These are phyloP conservation scores for Amauroascus verrucosus DNA, from an alignment of 2,329 filamentous ascomycete species.

Conservation along the genomic window DNA sequence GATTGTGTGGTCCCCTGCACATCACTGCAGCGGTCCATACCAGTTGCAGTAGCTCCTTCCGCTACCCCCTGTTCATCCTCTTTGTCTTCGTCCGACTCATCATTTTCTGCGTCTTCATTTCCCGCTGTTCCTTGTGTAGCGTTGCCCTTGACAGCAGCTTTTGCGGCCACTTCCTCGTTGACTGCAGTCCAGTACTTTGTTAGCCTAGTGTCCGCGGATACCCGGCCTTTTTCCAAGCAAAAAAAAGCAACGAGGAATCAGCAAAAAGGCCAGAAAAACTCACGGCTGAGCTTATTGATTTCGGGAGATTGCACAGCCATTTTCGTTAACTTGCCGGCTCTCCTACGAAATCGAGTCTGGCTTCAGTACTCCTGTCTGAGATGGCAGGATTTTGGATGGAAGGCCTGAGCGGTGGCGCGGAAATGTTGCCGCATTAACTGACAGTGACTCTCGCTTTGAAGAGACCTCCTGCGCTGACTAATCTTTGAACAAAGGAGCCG, in stretches of 20 bases:
- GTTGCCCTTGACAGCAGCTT: slow-evolving; percentile 19
- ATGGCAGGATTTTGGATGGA: not conserved
- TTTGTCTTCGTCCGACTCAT: slow-evolving; percentile 46
- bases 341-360: not conserved
- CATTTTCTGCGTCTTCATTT: slow-evolving; percentile 42
- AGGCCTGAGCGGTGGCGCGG: not conserved
- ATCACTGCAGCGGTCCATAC: slow-evolving; percentile 19
- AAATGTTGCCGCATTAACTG: not conserved
- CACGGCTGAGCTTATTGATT: slow-evolving; percentile 34
- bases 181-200: slow-evolving; percentile 22
- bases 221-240: not conserved
- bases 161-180: slow-evolving; percentile 30
- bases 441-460: no score
- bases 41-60: slow-evolving; percentile 32
- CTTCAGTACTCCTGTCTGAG: not conserved
- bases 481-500: no score
- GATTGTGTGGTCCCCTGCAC: no score
- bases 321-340: slow-evolving; percentile 16
- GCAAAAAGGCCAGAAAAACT: slow-evolving; percentile 14
- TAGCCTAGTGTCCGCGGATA: not conserved
- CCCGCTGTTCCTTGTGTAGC: slow-evolving; percentile 28
- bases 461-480: no score
- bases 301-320: slow-evolving; percentile 37
- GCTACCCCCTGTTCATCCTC: slow-evolving; percentile 37
- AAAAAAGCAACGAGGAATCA: not conserved